phyloP scores from a whole-genome alignment of 2,329 filamentous ascomycete species.

The Nannizzia gypsea region DNA sequence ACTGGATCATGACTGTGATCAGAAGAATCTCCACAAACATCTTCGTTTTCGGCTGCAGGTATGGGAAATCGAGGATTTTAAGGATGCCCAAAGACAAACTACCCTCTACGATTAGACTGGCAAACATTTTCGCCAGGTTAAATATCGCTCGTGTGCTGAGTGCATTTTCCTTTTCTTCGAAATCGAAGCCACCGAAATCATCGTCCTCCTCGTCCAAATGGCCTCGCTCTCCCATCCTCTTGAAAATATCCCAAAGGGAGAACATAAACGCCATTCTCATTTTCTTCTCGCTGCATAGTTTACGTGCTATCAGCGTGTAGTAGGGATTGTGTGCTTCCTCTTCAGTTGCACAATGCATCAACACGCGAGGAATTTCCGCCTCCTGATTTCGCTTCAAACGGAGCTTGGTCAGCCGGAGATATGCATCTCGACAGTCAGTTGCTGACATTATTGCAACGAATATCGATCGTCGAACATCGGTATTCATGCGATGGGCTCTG shows the following conservation, averaged over 20 bases:
- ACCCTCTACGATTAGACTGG: constrained; percentile 49
- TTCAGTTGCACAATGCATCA: constrained; percentile 74
- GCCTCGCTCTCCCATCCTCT: constrained; percentile 63
- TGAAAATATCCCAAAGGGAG: constrained; percentile 74
- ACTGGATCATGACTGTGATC: constrained; percentile 60
- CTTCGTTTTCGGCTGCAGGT: constrained; percentile 62
- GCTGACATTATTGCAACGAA: constrained; percentile 85
- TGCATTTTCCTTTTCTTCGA: constrained; percentile 38
- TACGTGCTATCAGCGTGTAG: constrained; percentile 73
- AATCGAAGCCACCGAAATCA: constrained; percentile 45
- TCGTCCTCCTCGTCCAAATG: constrained; percentile 51
- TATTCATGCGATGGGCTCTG: constrained; percentile 72
- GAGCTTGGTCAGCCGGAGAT: constrained; percentile 66
- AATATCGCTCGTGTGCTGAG: constrained; percentile 49
- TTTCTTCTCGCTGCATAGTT: constrained; percentile 54
- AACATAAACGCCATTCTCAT: constrained; percentile 80
- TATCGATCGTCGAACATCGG: constrained; percentile 74
- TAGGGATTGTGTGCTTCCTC: constrained; percentile 85
- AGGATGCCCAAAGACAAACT: constrained; percentile 46
- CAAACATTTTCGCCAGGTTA: constrained; percentile 57
- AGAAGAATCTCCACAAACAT: constrained; percentile 72
- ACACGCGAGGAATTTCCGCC: constrained; percentile 72
- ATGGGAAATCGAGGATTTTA: constrained; percentile 61
- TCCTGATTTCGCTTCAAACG: constrained; percentile 77
- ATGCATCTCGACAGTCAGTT: constrained; percentile 70